Base-by-base conservation (phyloP, 345 rosid genomes). In the Eucalyptus polybractea region DNA sequence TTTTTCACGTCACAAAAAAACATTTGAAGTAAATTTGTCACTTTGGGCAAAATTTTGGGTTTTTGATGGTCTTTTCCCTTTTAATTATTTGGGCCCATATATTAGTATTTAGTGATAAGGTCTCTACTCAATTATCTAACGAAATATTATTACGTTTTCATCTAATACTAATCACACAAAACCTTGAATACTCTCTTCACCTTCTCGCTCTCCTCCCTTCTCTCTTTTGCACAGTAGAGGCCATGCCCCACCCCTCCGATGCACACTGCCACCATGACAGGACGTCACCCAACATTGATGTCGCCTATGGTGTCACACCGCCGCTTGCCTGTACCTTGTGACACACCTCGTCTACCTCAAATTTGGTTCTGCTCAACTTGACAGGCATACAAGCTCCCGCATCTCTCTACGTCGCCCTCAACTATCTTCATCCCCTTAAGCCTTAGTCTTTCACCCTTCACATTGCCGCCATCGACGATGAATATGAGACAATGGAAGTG, bases 11-110 rank as follows among this genome's bases (percentile, higher is more conserved):
- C 13, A 47, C 13, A 47, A 10, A 47, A 47, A 1, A 47, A 47
- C 1, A 3, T 10, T 47, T 47, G 4, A 1, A 0, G 0, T 47
- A 47, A 47, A 47, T 47, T 47, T 47, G 13, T 10, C 49, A 10
- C 0, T 47, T 47, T 47, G 13, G 4, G 13, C 13, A 10, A 47
- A 10, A 5, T 47, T 47, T 47, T 4, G 49, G 5, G 13, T 47
- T 47, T 47, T 47, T 1, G 13, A 5, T 47, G 49, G 0, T 47
- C 49, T 47, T 47, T 47, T 47, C 49, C 49, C 49, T 53, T 53
- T 8, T 19, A 19, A 56, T 56, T 56, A 56, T 56, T 56, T 56
- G 62, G 10, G 62, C 60, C 62, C 62, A 56, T 56, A 22, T 22
- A 24, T 22, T 56, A 53, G 56, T 53, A 53, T 53, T 53, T 19